Evolutionary conservation across 805 yeast species (phyloP).

Genomic region (Candida silvatica): DNA sequence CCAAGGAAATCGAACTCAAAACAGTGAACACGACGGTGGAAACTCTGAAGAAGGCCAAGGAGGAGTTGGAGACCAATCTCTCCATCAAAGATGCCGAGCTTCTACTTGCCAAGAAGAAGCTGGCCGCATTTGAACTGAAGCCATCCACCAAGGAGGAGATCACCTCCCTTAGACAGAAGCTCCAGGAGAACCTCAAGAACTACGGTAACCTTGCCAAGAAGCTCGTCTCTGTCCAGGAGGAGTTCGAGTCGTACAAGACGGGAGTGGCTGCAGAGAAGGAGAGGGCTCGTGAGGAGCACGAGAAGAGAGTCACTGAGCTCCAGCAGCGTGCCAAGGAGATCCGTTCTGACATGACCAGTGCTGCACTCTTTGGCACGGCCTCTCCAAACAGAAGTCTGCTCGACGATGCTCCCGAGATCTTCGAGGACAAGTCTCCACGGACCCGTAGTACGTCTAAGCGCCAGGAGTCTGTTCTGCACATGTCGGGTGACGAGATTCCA

Average conservation of each 20-base stretch:
- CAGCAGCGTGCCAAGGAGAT: not conserved
- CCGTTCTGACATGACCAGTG: conserved; percentile 1
- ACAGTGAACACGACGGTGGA: not conserved
- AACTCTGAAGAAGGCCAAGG: not conserved
- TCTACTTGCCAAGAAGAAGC: conserved; percentile 1
- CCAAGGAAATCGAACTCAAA: not conserved
- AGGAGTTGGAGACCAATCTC: too few relatives aligned
- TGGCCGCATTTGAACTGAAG: not conserved
- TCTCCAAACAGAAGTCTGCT: conserved; percentile 1
- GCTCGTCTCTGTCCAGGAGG: not conserved
- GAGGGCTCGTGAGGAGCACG: not conserved
- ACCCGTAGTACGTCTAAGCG: not conserved
- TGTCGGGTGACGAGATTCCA: not conserved
- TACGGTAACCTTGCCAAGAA: not conserved
- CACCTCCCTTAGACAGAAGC: not conserved
- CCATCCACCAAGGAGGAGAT: too few relatives aligned
- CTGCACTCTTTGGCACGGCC: not conserved
- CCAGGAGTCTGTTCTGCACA: not conserved
- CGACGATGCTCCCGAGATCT: conserved; percentile 1
- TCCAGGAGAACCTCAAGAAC: not conserved
- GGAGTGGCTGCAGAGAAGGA: conserved; percentile 1
- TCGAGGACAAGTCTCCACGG: conserved; percentile 1
- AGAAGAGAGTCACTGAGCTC: not conserved
- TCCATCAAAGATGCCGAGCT: not conserved
- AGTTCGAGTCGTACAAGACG: not conserved